Evolutionary conservation across 257 asterid species (phyloP), one percentile per base, ranked within the genome.

Genomic region (Petunia axillaris): DNA sequence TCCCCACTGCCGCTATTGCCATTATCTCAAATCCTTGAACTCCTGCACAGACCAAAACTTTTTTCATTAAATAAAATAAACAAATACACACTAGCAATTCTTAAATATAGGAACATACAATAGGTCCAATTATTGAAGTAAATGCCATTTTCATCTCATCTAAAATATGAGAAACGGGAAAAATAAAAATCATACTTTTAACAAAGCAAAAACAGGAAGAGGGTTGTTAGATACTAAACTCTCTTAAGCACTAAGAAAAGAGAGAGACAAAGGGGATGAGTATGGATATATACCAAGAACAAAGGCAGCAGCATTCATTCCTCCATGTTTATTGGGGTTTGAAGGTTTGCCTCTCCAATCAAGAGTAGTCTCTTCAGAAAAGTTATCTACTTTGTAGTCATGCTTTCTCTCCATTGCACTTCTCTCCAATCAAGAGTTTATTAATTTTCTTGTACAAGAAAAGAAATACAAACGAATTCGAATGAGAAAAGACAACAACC

Each of bases 1-100:
- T 95, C 83, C 98, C 99, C 9, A 95, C 98, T 16, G 96, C 99
- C 0, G 98, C 99, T 86, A 95, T 93, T 55, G 89, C 99, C 99
- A 92, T 93, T 82, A 92, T 95, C 92, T 95, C 99, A 71, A 95
- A 87, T 83, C 93, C 97, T 88, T 95, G 99, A 2, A 95, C 86
- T 83, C 97, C 99, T 95, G 90, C 81, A 80, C 8, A 25, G 25
- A 25, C 25, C 25, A 25, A 25, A 25, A 25, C 25, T 25, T 25
- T 25, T 25, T 25, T 25, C 25, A 25, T 25, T 25, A 25, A 25
- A 25, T 25, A 25, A 25, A 25, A 25, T 25, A 25, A 25, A 25
- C 25, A 25, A 25, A 25, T 25, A 25, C 25, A 25, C 25, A 25
- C 25, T 25, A 25, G 25, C 25, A 25, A 25, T 25, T 25, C 25